These are phyloP conservation scores for Paracorniculantispora psalliotae DNA, from an alignment of 2,329 filamentous ascomycete genomes.

Conservation along the genomic window DNA sequence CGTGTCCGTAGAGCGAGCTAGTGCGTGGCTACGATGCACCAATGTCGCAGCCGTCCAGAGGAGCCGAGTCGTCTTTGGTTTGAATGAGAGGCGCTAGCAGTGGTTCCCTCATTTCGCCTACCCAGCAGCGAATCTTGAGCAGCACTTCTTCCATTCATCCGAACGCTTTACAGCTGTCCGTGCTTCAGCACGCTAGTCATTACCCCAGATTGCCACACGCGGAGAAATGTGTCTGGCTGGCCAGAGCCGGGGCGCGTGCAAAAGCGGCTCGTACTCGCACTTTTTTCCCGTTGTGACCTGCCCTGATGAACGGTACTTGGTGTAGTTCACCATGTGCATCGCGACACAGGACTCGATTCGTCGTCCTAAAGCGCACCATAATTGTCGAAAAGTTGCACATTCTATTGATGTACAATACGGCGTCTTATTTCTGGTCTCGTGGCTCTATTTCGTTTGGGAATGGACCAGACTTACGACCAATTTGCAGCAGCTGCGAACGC, in stretches of 20 bases:
- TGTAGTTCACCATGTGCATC: no score
- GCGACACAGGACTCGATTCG: no score
- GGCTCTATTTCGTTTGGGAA: no score
- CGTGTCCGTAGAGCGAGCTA: conserved; percentile 2
- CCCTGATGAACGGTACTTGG: no score
- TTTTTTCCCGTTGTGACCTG: no score
- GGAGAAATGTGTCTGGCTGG: neutral
- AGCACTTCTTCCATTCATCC: conserved; percentile 9
- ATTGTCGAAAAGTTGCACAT: no score
- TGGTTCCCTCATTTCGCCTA: neutral
- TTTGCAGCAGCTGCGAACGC: no score
- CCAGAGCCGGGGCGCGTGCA: neutral
- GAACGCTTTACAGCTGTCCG: conserved; percentile 1
- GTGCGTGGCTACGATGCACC: neutral
- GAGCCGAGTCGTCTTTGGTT: neutral
- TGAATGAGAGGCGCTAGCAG: neutral
- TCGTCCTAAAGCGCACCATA: no score
- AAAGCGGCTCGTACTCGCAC: neutral
- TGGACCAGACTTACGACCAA: no score
- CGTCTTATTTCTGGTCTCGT: no score
- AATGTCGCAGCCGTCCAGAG: neutral
- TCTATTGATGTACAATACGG: no score
- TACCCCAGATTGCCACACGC: neutral
- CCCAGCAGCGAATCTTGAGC: neutral
- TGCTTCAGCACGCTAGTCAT: neutral